Evolutionary conservation across 768 basidiomycete species (phyloP).

Genomic region (Trametes punicea): DNA sequence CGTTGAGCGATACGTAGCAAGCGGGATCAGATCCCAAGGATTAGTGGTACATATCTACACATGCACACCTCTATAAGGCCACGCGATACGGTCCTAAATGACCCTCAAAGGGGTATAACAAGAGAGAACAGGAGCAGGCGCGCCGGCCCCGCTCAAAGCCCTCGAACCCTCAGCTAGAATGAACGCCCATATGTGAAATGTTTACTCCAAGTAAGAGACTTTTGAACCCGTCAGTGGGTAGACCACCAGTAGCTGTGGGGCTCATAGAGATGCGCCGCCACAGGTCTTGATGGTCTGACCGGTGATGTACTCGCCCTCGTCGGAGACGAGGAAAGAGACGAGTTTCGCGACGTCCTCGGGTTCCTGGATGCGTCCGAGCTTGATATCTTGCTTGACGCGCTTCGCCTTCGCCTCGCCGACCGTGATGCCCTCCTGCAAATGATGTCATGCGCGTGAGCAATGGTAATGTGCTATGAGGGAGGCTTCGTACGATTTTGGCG

Average conservation of each 20-base stretch:
- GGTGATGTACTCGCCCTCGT: constrained; percentile 33
- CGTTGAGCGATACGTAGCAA: constrained; percentile 1
- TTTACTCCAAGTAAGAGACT: no score
- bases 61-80: not conserved
- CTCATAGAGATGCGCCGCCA: constrained; percentile 29
- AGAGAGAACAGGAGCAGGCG: not conserved
- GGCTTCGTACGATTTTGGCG: constrained; percentile 25
- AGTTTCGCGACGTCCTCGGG: constrained; percentile 35
- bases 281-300: constrained; percentile 34
- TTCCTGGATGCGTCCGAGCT: constrained; percentile 30
- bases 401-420: constrained; percentile 29
- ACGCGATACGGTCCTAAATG: not conserved
- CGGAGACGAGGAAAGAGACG: constrained; percentile 33
- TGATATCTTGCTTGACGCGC: constrained; percentile 29
- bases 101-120: not conserved
- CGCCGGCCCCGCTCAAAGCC: constrained; percentile 12
- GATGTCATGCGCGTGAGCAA: not conserved
- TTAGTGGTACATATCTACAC: constrained; percentile 5
- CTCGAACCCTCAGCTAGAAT: not conserved
- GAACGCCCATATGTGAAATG: no score
- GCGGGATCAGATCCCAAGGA: not conserved
- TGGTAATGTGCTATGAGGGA: not conserved
- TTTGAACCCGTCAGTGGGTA: no score
- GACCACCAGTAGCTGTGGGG: no score
- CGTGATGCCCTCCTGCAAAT: constrained; percentile 25